Evolutionary conservation across 148 eudicot genomes (phyloP).

Genomic region (Diospyros lotus): DNA sequence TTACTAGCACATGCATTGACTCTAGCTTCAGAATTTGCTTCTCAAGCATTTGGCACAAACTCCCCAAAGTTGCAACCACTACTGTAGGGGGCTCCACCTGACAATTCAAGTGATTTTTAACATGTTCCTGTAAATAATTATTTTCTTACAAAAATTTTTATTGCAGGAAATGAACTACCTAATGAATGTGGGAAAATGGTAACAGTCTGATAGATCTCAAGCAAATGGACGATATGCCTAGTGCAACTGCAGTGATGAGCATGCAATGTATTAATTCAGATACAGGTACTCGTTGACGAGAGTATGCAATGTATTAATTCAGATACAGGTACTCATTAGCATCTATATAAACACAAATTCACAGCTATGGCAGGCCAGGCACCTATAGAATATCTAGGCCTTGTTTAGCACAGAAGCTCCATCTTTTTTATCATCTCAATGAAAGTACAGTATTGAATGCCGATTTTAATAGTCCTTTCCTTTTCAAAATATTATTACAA

Average conservation of each 20-base stretch:
- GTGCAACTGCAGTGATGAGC: background rate
- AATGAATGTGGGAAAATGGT: background rate
- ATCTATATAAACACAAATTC: background rate
- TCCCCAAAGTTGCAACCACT: constrained; percentile 79
- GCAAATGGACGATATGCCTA: background rate
- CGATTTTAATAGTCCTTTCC: background rate
- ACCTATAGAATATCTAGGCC: background rate
- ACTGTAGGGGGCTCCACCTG: constrained; percentile 94
- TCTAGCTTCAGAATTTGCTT: constrained; percentile 63
- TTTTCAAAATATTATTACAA: background rate
- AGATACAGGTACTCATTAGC: background rate
- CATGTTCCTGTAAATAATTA: background rate
- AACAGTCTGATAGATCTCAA: constrained; percentile 4
- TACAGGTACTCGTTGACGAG: background rate
- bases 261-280: background rate
- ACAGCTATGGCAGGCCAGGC: background rate
- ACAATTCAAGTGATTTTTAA: constrained; percentile 4
- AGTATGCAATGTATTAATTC: background rate
- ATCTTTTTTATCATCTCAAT: background rate
- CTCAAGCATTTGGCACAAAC: constrained; percentile 91
- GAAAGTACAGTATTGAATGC: background rate
- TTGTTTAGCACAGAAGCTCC: background rate
- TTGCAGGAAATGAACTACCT: constrained; percentile 5
- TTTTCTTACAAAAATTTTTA: constrained; percentile 1
- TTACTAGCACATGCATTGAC: constrained; percentile 61